These are phyloP conservation scores for Trypanosoma theileri DNA, from an alignment of 208 protist genomes.

Conservation along the genomic window DNA sequence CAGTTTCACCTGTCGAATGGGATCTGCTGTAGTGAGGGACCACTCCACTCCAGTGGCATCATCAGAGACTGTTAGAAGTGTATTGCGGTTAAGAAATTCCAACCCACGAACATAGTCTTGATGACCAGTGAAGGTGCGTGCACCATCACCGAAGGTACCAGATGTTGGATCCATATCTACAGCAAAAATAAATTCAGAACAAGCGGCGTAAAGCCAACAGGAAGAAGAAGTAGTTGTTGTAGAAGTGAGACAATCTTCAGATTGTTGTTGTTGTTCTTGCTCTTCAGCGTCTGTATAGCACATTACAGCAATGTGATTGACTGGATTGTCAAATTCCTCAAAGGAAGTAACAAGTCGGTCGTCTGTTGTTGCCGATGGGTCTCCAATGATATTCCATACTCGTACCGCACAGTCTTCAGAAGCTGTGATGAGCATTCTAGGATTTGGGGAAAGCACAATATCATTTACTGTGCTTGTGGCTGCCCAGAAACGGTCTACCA, in stretches of 20 bases:
- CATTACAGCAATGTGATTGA: constrained; percentile 72
- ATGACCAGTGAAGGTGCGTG: constrained; percentile 58
- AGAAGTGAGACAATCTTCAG: not conserved
- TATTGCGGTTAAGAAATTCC: constrained; percentile 53
- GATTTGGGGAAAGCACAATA: constrained; percentile 46
- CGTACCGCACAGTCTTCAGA: constrained; percentile 80
- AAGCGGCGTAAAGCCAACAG: constrained; percentile 73
- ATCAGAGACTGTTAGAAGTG: constrained; percentile 79
- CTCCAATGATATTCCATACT: constrained; percentile 57
- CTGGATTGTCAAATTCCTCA: constrained; percentile 83
- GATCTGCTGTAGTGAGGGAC: constrained; percentile 36
- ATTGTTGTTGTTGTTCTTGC: not conserved
- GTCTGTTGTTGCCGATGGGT: constrained; percentile 34
- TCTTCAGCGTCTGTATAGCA: constrained; percentile 18
- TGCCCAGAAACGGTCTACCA: constrained; percentile 73
- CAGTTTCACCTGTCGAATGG: constrained; percentile 68
- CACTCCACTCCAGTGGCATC: constrained; percentile 84
- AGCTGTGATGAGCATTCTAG: constrained; percentile 57
- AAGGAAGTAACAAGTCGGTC: constrained; percentile 66
- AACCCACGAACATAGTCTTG: constrained; percentile 83
- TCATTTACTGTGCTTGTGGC: constrained; percentile 81
- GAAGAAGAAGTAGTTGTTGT: not conserved
- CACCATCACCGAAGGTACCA: constrained; percentile 49
- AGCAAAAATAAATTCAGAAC: constrained; percentile 77
- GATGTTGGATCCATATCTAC: constrained; percentile 45